A percentile compares a stretch with the other conserved stretches of the same genome.
phyloP scores from a whole-genome alignment of 805 yeast species.

The Barnettozyma populi region DNA sequence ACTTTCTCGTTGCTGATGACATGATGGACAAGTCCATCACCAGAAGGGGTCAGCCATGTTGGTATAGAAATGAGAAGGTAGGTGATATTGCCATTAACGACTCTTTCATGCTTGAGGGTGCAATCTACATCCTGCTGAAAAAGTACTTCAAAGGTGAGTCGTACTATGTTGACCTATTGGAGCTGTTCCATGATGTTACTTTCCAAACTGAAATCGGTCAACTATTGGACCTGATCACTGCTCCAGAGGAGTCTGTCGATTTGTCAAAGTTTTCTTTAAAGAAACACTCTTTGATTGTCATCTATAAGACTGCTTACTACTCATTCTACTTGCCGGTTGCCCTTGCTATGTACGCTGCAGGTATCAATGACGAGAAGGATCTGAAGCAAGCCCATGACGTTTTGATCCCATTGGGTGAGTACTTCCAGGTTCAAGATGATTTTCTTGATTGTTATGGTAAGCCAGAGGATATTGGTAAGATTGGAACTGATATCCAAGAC shows the following conservation, averaged over 20 bases:
- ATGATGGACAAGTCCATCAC: slow-evolving; percentile 97
- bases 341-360: slow-evolving; percentile 90
- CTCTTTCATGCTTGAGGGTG: slow-evolving; percentile 93
- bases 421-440: slow-evolving; percentile 98
- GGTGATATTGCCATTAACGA: slow-evolving; percentile 95
- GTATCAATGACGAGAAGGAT: slow-evolving; percentile 63
- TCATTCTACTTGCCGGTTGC: slow-evolving; percentile 97
- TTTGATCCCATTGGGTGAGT: slow-evolving; percentile 92
- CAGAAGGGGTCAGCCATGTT: slow-evolving; percentile 97
- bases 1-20: slow-evolving; percentile 95
- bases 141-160: slow-evolving; percentile 77
- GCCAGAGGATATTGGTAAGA: slow-evolving; percentile 95
- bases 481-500: slow-evolving; percentile 97
- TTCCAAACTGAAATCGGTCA: slow-evolving; percentile 98
- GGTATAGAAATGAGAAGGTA: slow-evolving; percentile 81
- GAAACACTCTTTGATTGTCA: slow-evolving; percentile 93
- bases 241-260: slow-evolving; percentile 94
- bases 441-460: slow-evolving; percentile 95
- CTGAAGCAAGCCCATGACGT: slow-evolving; percentile 84
- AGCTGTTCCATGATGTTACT: slow-evolving; percentile 94
- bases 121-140: slow-evolving; percentile 83
- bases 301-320: slow-evolving; percentile 95
- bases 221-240: slow-evolving; percentile 89
- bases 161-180: slow-evolving; percentile 85
- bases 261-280: slow-evolving; percentile 77